phyloP scores from a whole-genome alignment of 2,329 filamentous ascomycete species.

The Dactylonectria estremocensis region DNA sequence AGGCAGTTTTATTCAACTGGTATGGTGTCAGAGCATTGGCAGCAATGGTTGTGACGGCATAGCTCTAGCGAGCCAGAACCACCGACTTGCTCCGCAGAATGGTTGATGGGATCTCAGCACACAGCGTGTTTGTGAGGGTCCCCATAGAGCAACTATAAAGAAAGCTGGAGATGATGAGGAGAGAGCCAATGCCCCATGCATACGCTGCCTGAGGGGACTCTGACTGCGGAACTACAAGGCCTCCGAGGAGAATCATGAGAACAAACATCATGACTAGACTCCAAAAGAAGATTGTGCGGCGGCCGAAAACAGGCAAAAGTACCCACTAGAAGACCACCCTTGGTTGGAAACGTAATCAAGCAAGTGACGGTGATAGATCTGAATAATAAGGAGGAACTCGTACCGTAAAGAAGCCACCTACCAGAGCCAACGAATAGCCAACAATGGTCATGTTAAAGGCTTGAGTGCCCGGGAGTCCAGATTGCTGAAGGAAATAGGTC shows the following conservation, averaged over 20 bases:
- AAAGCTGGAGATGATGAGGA: slow-evolving; percentile 20
- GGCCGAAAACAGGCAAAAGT: slow-evolving; percentile 29
- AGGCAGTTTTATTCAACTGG: slow-evolving; percentile 53
- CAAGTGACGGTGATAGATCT: no score
- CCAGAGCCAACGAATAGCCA: not conserved
- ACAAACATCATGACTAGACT: slow-evolving; percentile 21
- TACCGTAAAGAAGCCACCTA: slow-evolving; percentile 11
- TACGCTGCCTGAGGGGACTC: slow-evolving; percentile 19
- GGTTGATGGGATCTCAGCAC: slow-evolving; percentile 54
- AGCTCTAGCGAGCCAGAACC: slow-evolving; percentile 56
- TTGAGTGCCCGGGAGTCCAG: slow-evolving; percentile 45
- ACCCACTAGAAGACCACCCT: slow-evolving; percentile 31
- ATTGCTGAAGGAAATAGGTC: slow-evolving; percentile 51
- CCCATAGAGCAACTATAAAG: slow-evolving; percentile 58
- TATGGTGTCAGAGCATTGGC: slow-evolving; percentile 54
- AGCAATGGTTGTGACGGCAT: slow-evolving; percentile 59
- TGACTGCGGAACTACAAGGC: slow-evolving; percentile 20
- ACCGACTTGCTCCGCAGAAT: slow-evolving; percentile 61
- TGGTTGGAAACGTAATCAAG: no score
- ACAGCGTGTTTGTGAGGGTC: slow-evolving; percentile 59
- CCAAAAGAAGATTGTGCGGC: slow-evolving; percentile 33
- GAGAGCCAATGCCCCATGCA: slow-evolving; percentile 27
- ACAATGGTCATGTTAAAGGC: slow-evolving; percentile 52
- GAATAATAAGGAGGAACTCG: no score
- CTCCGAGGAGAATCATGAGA: slow-evolving; percentile 21